phyloP scores from a whole-genome alignment of 73 alveolate genomes.

The Paramecium sexaurelia region DNA sequence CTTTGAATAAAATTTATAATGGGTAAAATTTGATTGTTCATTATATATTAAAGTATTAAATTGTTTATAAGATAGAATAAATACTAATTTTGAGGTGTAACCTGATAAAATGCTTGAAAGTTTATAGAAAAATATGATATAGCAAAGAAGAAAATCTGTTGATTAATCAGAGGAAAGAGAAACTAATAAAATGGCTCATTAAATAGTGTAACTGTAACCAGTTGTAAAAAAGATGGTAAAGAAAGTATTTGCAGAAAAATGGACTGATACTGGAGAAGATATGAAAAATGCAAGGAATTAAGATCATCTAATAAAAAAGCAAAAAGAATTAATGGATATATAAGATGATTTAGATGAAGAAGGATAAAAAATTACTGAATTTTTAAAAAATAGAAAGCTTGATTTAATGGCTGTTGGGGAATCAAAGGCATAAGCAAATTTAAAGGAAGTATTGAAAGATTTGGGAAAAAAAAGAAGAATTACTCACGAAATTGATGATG shows the following conservation, averaged over 20 bases:
- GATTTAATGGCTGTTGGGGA: conserved; percentile 48
- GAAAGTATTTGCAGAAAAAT: conserved; percentile 56
- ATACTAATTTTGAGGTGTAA: conserved; percentile 46
- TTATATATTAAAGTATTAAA: conserved; percentile 3
- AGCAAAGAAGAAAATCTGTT: conserved; percentile 50
- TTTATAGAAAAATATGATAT: not conserved
- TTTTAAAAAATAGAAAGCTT: conserved; percentile 61
- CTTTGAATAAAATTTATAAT: conserved; percentile 42
- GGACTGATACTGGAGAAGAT: conserved; percentile 68
- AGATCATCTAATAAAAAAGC: conserved; percentile 8
- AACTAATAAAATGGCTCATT: conserved; percentile 50
- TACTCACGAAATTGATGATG: conserved; percentile 54
- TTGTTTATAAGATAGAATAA: not conserved
- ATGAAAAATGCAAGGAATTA: conserved; percentile 62
- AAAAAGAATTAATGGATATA: conserved; percentile 49
- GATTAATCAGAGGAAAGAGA: conserved; percentile 44
- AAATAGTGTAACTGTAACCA: conserved; percentile 47
- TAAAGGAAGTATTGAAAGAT: conserved; percentile 60
- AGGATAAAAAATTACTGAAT: not conserved
- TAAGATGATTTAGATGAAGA: conserved; percentile 62
- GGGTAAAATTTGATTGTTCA: conserved; percentile 27
- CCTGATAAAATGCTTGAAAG: conserved; percentile 44
- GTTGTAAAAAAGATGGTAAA: conserved; percentile 32
- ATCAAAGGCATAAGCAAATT: conserved; percentile 61
- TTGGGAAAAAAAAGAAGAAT: conserved; percentile 59